Conservation (phyloP, 1,284 basidiomycete genomes). For the Ustilago loliicola region DNA sequence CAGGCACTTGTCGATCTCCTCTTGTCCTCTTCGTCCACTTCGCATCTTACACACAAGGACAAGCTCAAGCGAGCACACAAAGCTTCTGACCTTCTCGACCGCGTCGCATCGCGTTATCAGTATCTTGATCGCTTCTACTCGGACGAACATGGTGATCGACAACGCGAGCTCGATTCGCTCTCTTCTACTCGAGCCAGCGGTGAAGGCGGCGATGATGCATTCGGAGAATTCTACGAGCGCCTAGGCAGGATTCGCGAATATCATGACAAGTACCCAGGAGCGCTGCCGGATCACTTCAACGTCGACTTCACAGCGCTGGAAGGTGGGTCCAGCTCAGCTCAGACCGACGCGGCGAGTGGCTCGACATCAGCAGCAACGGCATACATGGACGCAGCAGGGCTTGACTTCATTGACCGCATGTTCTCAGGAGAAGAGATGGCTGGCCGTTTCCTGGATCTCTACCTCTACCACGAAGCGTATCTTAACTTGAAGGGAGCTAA, state of each 20-base stretch:
- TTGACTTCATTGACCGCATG: conserved; percentile 64
- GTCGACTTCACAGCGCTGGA: conserved; percentile 67
- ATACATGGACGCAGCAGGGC: conserved; percentile 24
- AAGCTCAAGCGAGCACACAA: conserved; percentile 86
- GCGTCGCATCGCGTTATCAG: conserved; percentile 78
- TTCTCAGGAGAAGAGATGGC: conserved; percentile 87
- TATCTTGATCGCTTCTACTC: conserved; percentile 70
- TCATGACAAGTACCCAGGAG: conserved; percentile 91
- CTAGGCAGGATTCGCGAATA: conserved; percentile 95
- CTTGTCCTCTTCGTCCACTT: conserved; percentile 64
- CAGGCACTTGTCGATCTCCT: conserved; percentile 74
- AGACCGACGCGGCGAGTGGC: background rate
- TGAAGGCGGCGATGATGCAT: conserved; percentile 38
- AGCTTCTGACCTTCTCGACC: conserved; percentile 85
- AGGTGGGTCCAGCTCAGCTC: conserved; percentile 18
- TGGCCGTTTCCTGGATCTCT: conserved; percentile 93
- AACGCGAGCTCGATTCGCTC: conserved; percentile 73
- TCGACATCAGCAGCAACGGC: conserved; percentile 30
- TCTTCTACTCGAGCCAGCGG: conserved; percentile 21
- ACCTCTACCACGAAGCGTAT: conserved; percentile 87
- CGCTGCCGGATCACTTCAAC: conserved; percentile 72
- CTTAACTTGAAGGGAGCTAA: conserved; percentile 80
- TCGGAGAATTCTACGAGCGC: conserved; percentile 83
- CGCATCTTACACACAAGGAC: conserved; percentile 71
- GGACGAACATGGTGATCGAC: conserved; percentile 71